Evolutionary conservation across 176 grass and related monocot species (phyloP).

Genomic region (Tuctoria greenei): DNA sequence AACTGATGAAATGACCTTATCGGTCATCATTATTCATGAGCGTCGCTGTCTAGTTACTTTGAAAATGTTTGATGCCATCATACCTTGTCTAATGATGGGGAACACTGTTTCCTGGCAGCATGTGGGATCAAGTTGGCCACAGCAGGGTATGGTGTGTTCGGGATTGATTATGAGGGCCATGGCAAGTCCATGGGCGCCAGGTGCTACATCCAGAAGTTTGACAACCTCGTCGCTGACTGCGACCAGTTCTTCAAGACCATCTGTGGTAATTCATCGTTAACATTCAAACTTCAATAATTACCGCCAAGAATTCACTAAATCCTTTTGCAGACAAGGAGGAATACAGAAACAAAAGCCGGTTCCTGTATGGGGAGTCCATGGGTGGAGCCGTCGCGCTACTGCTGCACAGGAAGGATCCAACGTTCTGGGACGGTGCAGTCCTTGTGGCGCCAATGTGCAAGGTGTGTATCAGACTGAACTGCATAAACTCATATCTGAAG

Average conservation of each 20-base stretch:
- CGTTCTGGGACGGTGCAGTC: conserved; percentile 82
- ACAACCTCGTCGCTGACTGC: conserved; percentile 61
- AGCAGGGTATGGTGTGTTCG: conserved; percentile 66
- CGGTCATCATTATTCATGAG: background rate
- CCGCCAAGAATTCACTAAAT: background rate
- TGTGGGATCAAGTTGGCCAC: conserved; percentile 61
- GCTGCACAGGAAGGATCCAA: conserved; percentile 72
- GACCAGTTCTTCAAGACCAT: conserved; percentile 78
- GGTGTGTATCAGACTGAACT: conserved; percentile 35
- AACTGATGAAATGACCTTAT: background rate
- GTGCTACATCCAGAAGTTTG: conserved; percentile 85
- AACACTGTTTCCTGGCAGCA: conserved; percentile 44
- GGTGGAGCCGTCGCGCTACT: conserved; percentile 70
- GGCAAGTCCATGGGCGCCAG: conserved; percentile 70
- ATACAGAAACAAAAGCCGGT: conserved; percentile 66
- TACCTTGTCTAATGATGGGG: conserved; percentile 28
- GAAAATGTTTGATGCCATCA: conserved; percentile 11
- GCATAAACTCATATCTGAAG: background rate
- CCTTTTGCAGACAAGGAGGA: conserved; percentile 45
- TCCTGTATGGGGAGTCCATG: conserved; percentile 95
- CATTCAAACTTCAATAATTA: background rate
- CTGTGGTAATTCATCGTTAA: conserved; percentile 44
- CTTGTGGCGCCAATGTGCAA: conserved; percentile 93
- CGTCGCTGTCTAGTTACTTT: background rate
- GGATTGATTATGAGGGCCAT: conserved; percentile 85